A percentile compares a stretch with the other conserved stretches of the same genome.
phyloP scores from a whole-genome alignment of 768 basidiomycete species.

The Macrolepiota dolichaula region DNA sequence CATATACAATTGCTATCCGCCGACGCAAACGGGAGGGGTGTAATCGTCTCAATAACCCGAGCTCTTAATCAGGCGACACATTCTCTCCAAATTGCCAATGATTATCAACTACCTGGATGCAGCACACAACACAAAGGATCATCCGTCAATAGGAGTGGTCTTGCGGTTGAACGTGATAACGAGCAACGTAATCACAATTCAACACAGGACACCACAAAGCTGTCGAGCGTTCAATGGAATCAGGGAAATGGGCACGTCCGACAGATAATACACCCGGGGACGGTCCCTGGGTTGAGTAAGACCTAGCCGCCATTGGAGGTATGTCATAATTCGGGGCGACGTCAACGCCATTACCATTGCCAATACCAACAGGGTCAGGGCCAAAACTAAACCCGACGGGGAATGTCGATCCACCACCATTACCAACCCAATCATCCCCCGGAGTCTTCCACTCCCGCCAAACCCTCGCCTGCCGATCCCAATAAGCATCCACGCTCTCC shows the following conservation, averaged over 20 bases:
- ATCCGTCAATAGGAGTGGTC: neutral
- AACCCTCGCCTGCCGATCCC: slow-evolving; percentile 31
- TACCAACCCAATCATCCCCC: neutral
- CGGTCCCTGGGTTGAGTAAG: neutral
- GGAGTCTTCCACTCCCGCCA: slow-evolving; percentile 18
- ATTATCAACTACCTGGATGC: neutral
- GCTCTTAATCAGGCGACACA: neutral
- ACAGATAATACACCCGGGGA: slow-evolving; percentile 1
- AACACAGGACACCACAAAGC: slow-evolving; percentile 23
- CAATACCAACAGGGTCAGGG: neutral
- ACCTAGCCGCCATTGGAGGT: neutral
- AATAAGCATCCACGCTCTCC: slow-evolving; percentile 31
- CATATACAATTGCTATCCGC: neutral
- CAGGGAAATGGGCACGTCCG: slow-evolving; percentile 23
- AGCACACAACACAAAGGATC: neutral
- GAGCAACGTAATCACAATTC: slow-evolving; percentile 13
- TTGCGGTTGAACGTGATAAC: neutral
- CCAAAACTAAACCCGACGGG: neutral
- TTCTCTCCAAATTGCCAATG: neutral
- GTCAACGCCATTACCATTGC: neutral
- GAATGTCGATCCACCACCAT: slow-evolving; percentile 1
- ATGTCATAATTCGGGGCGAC: neutral
- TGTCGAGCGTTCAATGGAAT: slow-evolving; percentile 47
- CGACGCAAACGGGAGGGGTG: neutral
- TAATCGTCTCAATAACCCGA: neutral